Conservation (phyloP, 2,329 filamentous ascomycete species). For the Aspergillus puulaauensis region DNA sequence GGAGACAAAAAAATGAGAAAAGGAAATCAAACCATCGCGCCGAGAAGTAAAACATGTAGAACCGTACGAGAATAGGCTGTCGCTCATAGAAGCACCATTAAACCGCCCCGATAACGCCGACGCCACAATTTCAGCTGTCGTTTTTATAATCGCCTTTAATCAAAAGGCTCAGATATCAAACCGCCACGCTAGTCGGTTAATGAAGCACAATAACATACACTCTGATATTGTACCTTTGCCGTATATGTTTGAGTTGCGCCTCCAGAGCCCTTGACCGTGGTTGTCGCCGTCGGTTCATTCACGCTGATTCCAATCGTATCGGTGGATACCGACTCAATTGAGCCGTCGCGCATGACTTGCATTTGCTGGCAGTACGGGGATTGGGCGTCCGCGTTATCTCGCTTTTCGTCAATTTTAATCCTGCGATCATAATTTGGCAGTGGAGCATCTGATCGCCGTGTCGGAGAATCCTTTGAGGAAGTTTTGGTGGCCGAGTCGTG, state of each 20-base stretch:
- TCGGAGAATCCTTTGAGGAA: background rate
- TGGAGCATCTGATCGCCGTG: slow-evolving; percentile 4
- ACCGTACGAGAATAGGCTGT: slow-evolving; percentile 17
- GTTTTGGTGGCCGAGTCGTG: slow-evolving; percentile 1
- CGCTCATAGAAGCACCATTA: slow-evolving; percentile 21
- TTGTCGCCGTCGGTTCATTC: slow-evolving; percentile 35
- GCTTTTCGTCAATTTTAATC: slow-evolving; percentile 66
- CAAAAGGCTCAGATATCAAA: background rate
- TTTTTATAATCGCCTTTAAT: background rate
- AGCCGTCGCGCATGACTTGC: slow-evolving; percentile 55
- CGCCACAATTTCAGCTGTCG: slow-evolving; percentile 9
- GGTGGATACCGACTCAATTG: slow-evolving; percentile 31
- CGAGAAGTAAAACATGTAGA: slow-evolving; percentile 12
- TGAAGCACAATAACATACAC: slow-evolving; percentile 36
- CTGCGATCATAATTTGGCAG: slow-evolving; percentile 52
- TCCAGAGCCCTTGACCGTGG: slow-evolving; percentile 26
- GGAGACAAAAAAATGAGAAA: background rate
- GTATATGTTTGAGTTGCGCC: slow-evolving; percentile 35
- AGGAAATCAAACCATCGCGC: slow-evolving; percentile 12
- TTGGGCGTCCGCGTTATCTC: slow-evolving; percentile 43
- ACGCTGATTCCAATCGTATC: slow-evolving; percentile 36
- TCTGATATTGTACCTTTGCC: slow-evolving; percentile 34
- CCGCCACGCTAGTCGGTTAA: slow-evolving; percentile 30
- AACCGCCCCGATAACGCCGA: slow-evolving; percentile 21
- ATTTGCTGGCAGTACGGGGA: slow-evolving; percentile 66